Conservation (phyloP, 2,329 filamentous ascomycete genomes). For the Sclerotinia spermophila region DNA sequence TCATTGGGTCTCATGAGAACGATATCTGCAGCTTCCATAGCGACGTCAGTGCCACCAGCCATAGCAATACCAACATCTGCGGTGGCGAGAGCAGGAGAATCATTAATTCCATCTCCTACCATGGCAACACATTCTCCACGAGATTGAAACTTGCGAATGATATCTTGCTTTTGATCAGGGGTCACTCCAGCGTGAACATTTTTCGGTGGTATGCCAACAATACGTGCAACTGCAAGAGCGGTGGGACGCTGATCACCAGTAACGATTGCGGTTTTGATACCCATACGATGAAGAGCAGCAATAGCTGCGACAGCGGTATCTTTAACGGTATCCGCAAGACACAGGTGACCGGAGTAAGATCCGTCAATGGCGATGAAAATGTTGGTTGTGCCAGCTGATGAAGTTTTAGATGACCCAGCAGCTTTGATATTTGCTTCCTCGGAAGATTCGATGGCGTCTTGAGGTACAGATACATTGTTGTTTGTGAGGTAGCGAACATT, state of each 20-base stretch:
- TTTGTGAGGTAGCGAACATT: conserved; percentile 74
- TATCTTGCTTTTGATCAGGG: conserved; percentile 85
- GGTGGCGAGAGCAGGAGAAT: conserved; percentile 89
- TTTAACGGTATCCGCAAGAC: conserved; percentile 88
- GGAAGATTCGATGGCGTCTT: conserved; percentile 59
- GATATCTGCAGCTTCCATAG: conserved; percentile 94
- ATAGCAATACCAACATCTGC: conserved; percentile 93
- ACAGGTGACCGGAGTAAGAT: conserved; percentile 75
- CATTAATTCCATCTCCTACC: conserved; percentile 98
- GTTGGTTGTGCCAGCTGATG: conserved; percentile 70
- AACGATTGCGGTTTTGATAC: conserved; percentile 83
- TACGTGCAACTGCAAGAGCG: conserved; percentile 75
- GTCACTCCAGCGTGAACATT: conserved; percentile 84
- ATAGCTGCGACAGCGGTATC: conserved; percentile 78
- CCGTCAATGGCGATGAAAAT: conserved; percentile 89
- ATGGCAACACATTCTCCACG: conserved; percentile 81
- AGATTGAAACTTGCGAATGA: conserved; percentile 73
- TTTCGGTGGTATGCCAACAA: conserved; percentile 73
- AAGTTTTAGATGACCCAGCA: conserved; percentile 36
- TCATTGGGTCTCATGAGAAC: conserved; percentile 93
- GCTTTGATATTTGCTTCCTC: conserved; percentile 53
- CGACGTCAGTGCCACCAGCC: conserved; percentile 88
- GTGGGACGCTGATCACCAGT: conserved; percentile 88
- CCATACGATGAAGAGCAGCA: conserved; percentile 76
- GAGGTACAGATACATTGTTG: conserved; percentile 63